phyloP scores from a whole-genome alignment of 495 filamentous ascomycete species.

The Aspergillus nidulans region DNA sequence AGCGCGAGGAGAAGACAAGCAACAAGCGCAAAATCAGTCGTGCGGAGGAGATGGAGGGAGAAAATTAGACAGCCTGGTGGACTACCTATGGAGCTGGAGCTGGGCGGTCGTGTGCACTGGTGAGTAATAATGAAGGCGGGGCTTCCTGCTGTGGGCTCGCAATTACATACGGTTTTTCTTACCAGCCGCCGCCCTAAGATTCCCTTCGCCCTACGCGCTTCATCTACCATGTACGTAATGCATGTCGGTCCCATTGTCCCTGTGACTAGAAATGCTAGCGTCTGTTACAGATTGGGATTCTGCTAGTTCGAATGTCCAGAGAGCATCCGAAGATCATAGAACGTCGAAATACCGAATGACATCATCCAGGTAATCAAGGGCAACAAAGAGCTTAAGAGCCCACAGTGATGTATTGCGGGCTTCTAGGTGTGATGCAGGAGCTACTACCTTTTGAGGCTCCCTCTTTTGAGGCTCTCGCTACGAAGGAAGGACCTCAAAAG shows the following conservation, averaged over 20 bases:
- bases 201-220: no score
- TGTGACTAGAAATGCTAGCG: no score
- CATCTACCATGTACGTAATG: neutral
- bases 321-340: neutral
- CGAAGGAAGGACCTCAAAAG: neutral
- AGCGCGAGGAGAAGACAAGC: conserved; percentile 16
- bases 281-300: no score
- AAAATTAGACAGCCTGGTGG: conserved; percentile 7
- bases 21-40: conserved; percentile 12
- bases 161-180: conserved; percentile 6
- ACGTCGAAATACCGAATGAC: neutral
- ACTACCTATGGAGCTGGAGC: conserved; percentile 24
- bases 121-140: conserved; percentile 9
- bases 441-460: no score
- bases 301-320: neutral
- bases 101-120: conserved; percentile 11
- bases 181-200: neutral
- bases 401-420: neutral
- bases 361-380: neutral
- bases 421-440: neutral
- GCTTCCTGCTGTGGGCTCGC: conserved; percentile 1
- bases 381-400: neutral
- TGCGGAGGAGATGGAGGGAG: conserved; percentile 23
- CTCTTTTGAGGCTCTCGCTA: no score
- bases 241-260: no score